phyloP scores from a whole-genome alignment of 495 filamentous ascomycete species.

The Elasticomyces elasticus region DNA sequence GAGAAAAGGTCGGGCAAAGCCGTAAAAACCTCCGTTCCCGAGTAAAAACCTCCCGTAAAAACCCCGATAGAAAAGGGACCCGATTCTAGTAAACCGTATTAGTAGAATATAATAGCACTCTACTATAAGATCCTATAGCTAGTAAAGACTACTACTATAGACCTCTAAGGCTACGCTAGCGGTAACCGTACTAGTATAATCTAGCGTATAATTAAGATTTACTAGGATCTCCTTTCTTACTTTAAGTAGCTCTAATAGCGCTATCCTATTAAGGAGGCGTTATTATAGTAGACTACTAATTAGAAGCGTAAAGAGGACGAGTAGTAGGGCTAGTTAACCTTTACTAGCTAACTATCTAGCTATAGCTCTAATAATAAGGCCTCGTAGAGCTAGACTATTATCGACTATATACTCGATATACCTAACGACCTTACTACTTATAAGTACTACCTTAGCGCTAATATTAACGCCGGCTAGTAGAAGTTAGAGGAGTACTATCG shows the following conservation, averaged over 20 bases:
- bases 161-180: conserved; percentile 13
- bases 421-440: background rate
- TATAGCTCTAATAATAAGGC: too few species aligned
- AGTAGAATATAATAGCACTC: conserved; percentile 2
- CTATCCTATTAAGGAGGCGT: conserved; percentile 1
- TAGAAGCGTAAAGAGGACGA: background rate
- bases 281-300: background rate
- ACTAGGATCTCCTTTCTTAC: conserved; percentile 3
- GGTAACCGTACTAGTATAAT: conserved; percentile 3
- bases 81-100: too few species aligned
- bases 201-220: conserved; percentile 1
- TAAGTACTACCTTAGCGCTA: conserved; percentile 6
- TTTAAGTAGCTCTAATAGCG: conserved; percentile 1
- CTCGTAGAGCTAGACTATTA: background rate
- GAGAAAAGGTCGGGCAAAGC: too few species aligned
- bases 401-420: background rate
- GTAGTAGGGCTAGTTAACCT: background rate
- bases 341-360: too few species aligned
- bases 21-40: too few species aligned
- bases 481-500: conserved; percentile 8
- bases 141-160: conserved; percentile 5
- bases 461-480: conserved; percentile 9
- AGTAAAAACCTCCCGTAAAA: too few species aligned
- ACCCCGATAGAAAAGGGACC: too few species aligned
- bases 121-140: conserved; percentile 12